phyloP scores from a whole-genome alignment of 1,139 yeast genomes.

The Geotrichum australiense region DNA sequence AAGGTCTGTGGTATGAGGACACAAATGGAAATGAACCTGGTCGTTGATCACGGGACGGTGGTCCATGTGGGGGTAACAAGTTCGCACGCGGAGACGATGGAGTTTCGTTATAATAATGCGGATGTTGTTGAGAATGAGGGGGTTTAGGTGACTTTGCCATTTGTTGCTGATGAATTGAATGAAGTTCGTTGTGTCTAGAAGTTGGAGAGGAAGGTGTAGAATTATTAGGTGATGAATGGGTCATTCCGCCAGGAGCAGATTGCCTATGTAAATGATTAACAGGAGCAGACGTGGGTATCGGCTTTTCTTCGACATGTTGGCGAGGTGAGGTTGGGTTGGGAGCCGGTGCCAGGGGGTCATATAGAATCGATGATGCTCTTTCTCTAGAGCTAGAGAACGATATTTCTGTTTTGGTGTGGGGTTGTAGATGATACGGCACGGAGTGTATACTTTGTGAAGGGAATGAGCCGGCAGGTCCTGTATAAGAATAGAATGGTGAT shows the following conservation, averaged over 20 bases:
- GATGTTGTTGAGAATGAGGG: constrained; percentile 1
- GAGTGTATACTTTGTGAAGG: constrained; percentile 12
- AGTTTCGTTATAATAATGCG: constrained; percentile 7
- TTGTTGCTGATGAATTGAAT: constrained; percentile 4
- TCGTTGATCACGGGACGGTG: constrained; percentile 27
- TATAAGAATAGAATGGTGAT: background rate
- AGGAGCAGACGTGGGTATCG: constrained; percentile 9
- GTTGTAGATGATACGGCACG: constrained; percentile 10
- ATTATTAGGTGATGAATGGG: constrained; percentile 9
- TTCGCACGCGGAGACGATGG: constrained; percentile 8
- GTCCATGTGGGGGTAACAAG: constrained; percentile 10
- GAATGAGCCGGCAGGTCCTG: constrained; percentile 3
- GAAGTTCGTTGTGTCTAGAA: constrained; percentile 10
- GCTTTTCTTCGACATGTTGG: constrained; percentile 8
- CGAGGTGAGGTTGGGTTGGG: constrained; percentile 21
- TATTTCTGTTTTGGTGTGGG: constrained; percentile 14
- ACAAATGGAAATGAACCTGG: constrained; percentile 30
- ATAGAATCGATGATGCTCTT: constrained; percentile 24
- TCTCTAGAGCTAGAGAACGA: constrained; percentile 25
- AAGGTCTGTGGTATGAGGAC: constrained; percentile 15
- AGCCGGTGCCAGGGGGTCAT: constrained; percentile 26
- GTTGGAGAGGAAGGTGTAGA: constrained; percentile 12
- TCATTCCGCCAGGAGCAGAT: constrained; percentile 15
- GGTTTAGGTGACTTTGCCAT: background rate
- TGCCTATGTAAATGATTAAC: constrained; percentile 11